Conservation (phyloP, 352 stramenopile species). For the Hyaloperonospora brassicae region DNA sequence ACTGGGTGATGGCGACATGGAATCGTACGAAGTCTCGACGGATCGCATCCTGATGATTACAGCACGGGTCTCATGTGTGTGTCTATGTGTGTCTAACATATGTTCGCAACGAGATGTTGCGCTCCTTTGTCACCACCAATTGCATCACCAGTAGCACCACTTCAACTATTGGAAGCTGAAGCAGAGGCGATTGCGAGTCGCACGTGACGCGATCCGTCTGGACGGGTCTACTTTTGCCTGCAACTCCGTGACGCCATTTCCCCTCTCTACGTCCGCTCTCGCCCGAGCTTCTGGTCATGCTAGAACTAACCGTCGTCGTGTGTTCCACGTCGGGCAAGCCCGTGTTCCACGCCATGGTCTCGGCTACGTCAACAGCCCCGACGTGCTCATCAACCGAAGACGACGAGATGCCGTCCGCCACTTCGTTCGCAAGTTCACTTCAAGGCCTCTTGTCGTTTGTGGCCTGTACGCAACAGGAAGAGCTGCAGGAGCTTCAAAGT, state of each 20-base stretch:
- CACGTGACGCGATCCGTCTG: too few relatives aligned
- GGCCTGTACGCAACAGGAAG: constrained; percentile 42
- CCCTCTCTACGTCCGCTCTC: too few relatives aligned
- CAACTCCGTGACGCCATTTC: too few relatives aligned
- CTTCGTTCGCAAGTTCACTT: constrained; percentile 53
- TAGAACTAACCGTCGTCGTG: neutral
- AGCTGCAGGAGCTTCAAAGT: constrained; percentile 45
- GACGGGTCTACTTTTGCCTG: too few relatives aligned
- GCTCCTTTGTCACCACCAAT: too few relatives aligned
- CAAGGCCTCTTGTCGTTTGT: constrained; percentile 62
- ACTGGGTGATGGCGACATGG: constrained; percentile 6
- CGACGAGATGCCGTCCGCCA: constrained; percentile 10
- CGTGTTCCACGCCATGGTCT: neutral
- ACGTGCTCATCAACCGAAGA: constrained; percentile 13
- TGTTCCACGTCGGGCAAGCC: constrained; percentile 1
- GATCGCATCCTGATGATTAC: constrained; percentile 6
- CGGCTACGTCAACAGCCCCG: neutral
- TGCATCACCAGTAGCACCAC: too few relatives aligned
- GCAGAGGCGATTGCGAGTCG: too few relatives aligned
- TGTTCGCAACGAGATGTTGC: too few relatives aligned
- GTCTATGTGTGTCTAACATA: too few relatives aligned
- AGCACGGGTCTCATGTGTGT: neutral
- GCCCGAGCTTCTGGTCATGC: neutral
- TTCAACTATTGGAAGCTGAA: too few relatives aligned
- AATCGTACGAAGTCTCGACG: constrained; percentile 8